A percentile compares a stretch with the other conserved stretches of the same genome.
Evolutionary conservation across 257 asterid species (phyloP).

Genomic region (Euphrasia confusa): DNA sequence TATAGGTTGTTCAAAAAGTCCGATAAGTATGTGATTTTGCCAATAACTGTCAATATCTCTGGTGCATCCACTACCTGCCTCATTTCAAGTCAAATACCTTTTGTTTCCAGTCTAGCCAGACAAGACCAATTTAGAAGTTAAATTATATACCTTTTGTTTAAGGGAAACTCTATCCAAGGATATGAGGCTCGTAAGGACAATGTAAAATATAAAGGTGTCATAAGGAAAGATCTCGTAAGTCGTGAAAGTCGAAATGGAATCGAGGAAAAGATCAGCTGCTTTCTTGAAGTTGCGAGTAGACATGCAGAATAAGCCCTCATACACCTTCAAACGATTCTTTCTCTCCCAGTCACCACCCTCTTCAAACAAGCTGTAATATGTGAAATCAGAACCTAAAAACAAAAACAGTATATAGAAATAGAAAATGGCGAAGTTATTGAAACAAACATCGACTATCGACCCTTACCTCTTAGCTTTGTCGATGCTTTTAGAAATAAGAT

Average conservation of each 20-base stretch:
- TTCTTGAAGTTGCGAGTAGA: constrained; percentile 90
- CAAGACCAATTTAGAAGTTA: constrained; percentile 12
- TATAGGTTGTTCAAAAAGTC: constrained; percentile 76
- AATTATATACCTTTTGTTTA: constrained; percentile 66
- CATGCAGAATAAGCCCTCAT: constrained; percentile 95
- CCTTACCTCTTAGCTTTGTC: constrained; percentile 91
- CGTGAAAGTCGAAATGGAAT: constrained; percentile 95
- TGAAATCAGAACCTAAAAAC: constrained; percentile 25
- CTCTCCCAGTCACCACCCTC: constrained; percentile 99
- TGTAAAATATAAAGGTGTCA: constrained; percentile 82
- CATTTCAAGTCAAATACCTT: constrained; percentile 22
- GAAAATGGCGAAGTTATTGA: neutral
- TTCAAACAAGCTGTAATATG: constrained; percentile 73
- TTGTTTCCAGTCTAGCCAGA: neutral
- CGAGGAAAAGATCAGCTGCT: constrained; percentile 88
- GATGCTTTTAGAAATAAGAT: constrained; percentile 85
- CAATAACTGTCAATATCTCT: constrained; percentile 81
- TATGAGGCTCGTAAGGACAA: constrained; percentile 84
- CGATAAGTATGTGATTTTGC: constrained; percentile 65
- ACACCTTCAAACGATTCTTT: constrained; percentile 88
- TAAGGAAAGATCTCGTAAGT: constrained; percentile 92
- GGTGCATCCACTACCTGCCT: constrained; percentile 95
- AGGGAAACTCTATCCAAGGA: constrained; percentile 85
- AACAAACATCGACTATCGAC: neutral
- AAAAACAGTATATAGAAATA: constrained; percentile 6